These are phyloP conservation scores for Kwoniella bestiolae DNA, from an alignment of 768 basidiomycete species.

Conservation along the genomic window DNA sequence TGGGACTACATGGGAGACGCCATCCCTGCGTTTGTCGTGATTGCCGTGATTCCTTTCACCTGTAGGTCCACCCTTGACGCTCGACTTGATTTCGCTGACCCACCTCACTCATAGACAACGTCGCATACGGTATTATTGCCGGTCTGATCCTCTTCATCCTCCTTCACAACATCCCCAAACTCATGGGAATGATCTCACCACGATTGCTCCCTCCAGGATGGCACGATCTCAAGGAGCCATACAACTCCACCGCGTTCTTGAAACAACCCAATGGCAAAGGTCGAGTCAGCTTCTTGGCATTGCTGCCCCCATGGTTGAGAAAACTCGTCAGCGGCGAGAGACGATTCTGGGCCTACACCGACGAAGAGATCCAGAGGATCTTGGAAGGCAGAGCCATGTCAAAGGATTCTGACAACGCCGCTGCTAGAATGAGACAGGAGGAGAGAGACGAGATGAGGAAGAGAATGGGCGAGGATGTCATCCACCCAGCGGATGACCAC, in stretches of 20 bases:
- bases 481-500: neutral
- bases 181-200: conserved; percentile 63
- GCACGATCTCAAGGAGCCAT: conserved; percentile 51
- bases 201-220: conserved; percentile 49
- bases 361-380: conserved; percentile 44
- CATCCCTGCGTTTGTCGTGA: conserved; percentile 81
- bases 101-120: conserved; percentile 61
- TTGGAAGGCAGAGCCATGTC: conserved; percentile 45
- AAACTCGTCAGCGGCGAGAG: conserved; percentile 43
- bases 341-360: conserved; percentile 47
- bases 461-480: conserved; percentile 29
- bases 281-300: conserved; percentile 24
- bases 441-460: conserved; percentile 47
- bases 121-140: conserved; percentile 86
- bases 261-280: conserved; percentile 35
- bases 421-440: conserved; percentile 40
- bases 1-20: conserved; percentile 87
- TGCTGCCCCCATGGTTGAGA: conserved; percentile 49
- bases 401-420: conserved; percentile 31
- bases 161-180: conserved; percentile 71
- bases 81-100: too few species aligned
- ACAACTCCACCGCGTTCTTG: conserved; percentile 44
- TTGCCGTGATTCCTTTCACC: conserved; percentile 67
- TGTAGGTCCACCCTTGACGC: conserved; percentile 42
- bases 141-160: conserved; percentile 73